These are phyloP conservation scores for Simplicillium sp. DNA, from an alignment of 2,329 filamentous ascomycete species.

Conservation along the genomic window DNA sequence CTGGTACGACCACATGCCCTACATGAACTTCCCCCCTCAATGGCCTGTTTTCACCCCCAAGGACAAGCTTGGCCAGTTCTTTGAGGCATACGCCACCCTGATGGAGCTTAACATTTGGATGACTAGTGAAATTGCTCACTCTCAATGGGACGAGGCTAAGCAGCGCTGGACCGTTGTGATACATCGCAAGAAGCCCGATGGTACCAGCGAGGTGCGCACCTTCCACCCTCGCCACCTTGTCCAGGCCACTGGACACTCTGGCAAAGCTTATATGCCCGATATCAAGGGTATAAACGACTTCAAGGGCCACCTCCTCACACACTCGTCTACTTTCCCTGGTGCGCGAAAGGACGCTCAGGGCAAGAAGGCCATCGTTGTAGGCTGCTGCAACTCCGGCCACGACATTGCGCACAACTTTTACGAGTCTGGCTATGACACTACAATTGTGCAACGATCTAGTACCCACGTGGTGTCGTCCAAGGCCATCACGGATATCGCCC, in stretches of 20 bases:
- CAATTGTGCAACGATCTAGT: constrained; percentile 58
- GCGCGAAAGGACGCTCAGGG: constrained; percentile 34
- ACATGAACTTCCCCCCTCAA: constrained; percentile 47
- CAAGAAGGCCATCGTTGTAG: constrained; percentile 56
- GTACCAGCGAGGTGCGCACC: constrained; percentile 38
- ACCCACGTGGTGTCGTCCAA: constrained; percentile 54
- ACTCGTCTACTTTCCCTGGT: constrained; percentile 51
- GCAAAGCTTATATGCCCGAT: constrained; percentile 51
- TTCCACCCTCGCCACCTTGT: constrained; percentile 55
- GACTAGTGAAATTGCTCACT: constrained; percentile 34
- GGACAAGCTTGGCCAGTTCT: constrained; percentile 56
- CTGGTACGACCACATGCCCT: constrained; percentile 49
- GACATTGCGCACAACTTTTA: constrained; percentile 61
- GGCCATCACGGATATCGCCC: constrained; percentile 38
- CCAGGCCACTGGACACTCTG: constrained; percentile 59
- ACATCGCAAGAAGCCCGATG: constrained; percentile 37
- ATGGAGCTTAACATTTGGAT: constrained; percentile 59
- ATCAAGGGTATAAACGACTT: constrained; percentile 50
- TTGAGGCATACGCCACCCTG: constrained; percentile 50
- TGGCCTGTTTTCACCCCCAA: constrained; percentile 62
- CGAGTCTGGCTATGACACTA: constrained; percentile 57
- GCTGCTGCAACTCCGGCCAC: constrained; percentile 59
- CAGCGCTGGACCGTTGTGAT: constrained; percentile 45
- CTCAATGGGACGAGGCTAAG: constrained; percentile 39
- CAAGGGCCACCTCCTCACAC: constrained; percentile 48